Percentiles rank a stretch among this genome's conserved stretches.
These are phyloP conservation scores for Neurospora sp. DNA, from an alignment of 495 filamentous ascomycete genomes.

Conservation along the genomic window DNA sequence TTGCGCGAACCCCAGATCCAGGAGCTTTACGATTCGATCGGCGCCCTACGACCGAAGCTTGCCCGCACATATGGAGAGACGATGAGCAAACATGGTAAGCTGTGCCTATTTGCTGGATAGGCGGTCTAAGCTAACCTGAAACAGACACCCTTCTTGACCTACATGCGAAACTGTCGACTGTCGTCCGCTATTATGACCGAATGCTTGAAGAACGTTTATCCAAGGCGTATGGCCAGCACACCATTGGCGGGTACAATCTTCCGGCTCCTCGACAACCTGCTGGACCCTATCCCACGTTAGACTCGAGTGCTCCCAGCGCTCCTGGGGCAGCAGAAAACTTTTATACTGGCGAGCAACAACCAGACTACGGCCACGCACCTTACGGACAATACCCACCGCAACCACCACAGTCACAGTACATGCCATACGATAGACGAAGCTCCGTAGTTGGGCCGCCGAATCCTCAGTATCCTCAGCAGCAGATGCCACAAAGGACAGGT, in stretches of 20 bases:
- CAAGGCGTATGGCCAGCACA: slow-evolving; percentile 81
- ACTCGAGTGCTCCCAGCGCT: slow-evolving; percentile 36
- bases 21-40: slow-evolving; percentile 95
- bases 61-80: slow-evolving; percentile 96
- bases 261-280: slow-evolving; percentile 43
- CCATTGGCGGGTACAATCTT: slow-evolving; percentile 42
- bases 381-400: slow-evolving; percentile 28
- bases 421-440: slow-evolving; percentile 28
- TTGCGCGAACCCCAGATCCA: slow-evolving; percentile 94
- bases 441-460: slow-evolving; percentile 23
- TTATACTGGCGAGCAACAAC: slow-evolving; percentile 57
- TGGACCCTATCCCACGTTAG: slow-evolving; percentile 57
- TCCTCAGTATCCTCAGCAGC: slow-evolving; percentile 39
- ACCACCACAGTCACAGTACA: slow-evolving; percentile 25
- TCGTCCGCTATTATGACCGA: slow-evolving; percentile 96
- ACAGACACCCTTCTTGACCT: slow-evolving; percentile 78
- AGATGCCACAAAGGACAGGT: slow-evolving; percentile 31
- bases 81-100: slow-evolving; percentile 96
- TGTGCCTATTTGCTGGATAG: slow-evolving; percentile 17
- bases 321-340: slow-evolving; percentile 61
- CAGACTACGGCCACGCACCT: slow-evolving; percentile 39
- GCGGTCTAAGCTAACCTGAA: slow-evolving; percentile 20
- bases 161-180: slow-evolving; percentile 89
- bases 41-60: slow-evolving; percentile 80
- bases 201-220: slow-evolving; percentile 95